These are phyloP conservation scores for Rhizopogon rudus DNA, from an alignment of 768 basidiomycete genomes.

Conservation along the genomic window DNA sequence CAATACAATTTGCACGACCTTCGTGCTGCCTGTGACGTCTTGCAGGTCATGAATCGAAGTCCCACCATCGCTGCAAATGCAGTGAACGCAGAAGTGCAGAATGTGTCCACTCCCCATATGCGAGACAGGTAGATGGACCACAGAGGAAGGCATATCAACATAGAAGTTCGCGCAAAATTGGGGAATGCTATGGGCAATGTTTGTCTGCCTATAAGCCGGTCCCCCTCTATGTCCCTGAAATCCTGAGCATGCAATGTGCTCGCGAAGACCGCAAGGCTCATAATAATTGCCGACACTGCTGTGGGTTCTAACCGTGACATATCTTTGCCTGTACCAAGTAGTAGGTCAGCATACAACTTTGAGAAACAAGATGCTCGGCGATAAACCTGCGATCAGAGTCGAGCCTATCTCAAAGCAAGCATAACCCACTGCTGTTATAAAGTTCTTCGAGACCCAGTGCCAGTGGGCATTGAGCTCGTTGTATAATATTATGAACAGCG, in stretches of 20 bases:
- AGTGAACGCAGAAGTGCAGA: slow-evolving; percentile 11
- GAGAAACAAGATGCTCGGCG: not conserved
- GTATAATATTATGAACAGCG: slow-evolving; percentile 29
- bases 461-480: slow-evolving; percentile 29
- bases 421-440: slow-evolving; percentile 27
- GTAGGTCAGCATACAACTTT: not conserved
- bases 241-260: slow-evolving; percentile 29
- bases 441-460: slow-evolving; percentile 26
- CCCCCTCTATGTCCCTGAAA: slow-evolving; percentile 36
- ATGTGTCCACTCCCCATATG: slow-evolving; percentile 15
- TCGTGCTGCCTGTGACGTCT: slow-evolving; percentile 12
- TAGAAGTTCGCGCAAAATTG: slow-evolving; percentile 10
- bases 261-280: slow-evolving; percentile 22
- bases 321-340: slow-evolving; percentile 11
- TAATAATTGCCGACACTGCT: slow-evolving; percentile 15
- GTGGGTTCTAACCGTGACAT: slow-evolving; percentile 6
- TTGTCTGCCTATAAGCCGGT: slow-evolving; percentile 26
- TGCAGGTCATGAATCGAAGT: slow-evolving; percentile 13
- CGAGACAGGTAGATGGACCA: slow-evolving; percentile 19
- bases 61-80: slow-evolving; percentile 14
- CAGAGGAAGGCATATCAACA: slow-evolving; percentile 14
- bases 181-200: slow-evolving; percentile 40
- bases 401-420: slow-evolving; percentile 29
- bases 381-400: slow-evolving; percentile 27
- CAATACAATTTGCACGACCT: slow-evolving; percentile 19